phyloP scores from a whole-genome alignment of 768 basidiomycete genomes.

The Nevesoporus exiguus region DNA sequence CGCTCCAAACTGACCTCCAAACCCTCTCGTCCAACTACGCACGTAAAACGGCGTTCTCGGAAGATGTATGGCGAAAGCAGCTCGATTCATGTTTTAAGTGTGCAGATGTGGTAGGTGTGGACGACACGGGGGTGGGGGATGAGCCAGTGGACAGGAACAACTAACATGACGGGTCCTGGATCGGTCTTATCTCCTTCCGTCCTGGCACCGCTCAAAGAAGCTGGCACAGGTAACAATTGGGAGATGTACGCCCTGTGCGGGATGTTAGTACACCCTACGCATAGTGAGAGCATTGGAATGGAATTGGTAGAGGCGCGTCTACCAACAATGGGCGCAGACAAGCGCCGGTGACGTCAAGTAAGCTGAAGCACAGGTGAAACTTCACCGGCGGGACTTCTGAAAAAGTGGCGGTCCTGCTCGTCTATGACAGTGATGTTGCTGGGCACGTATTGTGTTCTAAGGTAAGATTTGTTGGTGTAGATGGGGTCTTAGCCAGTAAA shows the following conservation, averaged over 20 bases:
- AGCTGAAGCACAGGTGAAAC: background rate
- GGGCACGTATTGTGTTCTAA: slow-evolving; percentile 21
- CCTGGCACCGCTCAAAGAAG: slow-evolving; percentile 13
- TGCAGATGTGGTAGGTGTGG: background rate
- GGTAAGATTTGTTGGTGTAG: slow-evolving; percentile 17
- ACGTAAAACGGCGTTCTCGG: slow-evolving; percentile 19
- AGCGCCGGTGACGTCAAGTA: slow-evolving; percentile 14
- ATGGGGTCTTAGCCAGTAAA: slow-evolving; percentile 2
- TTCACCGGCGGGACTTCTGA: background rate
- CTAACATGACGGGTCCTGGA: slow-evolving; percentile 11
- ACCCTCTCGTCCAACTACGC: slow-evolving; percentile 23
- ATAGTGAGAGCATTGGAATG: slow-evolving; percentile 24
- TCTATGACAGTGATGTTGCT: slow-evolving; percentile 12
- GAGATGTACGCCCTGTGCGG: slow-evolving; percentile 19
- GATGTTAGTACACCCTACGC: slow-evolving; percentile 31
- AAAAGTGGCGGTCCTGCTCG: slow-evolving; percentile 20
- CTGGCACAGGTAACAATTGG: slow-evolving; percentile 13
- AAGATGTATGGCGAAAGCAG: slow-evolving; percentile 22
- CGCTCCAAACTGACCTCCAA: slow-evolving; percentile 21
- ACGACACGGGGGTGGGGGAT: background rate
- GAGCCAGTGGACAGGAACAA: slow-evolving; percentile 23
- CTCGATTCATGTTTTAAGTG: slow-evolving; percentile 10
- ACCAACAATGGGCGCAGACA: slow-evolving; percentile 25
- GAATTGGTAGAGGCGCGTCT: slow-evolving; percentile 18
- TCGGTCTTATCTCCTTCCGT: slow-evolving; percentile 4